A percentile compares a stretch with the other conserved stretches of the same genome.
Evolutionary conservation across 768 basidiomycete species (phyloP).

Genomic region (Botryobasidium botryosum): DNA sequence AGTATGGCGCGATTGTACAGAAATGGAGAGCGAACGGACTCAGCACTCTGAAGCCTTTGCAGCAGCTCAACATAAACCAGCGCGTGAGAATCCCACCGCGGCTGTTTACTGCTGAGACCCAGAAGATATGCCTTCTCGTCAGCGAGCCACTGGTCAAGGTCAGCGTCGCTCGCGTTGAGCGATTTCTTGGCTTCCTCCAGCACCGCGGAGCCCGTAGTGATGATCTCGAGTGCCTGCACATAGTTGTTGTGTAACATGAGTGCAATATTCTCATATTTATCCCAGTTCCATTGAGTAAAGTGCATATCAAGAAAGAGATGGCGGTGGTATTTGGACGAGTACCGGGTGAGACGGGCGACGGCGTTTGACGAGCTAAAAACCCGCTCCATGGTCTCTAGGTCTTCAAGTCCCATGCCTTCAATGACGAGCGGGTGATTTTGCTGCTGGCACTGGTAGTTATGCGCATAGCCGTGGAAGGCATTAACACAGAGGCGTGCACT

Average conservation of each 20-base stretch:
- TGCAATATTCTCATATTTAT: conserved; percentile 21
- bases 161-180: background rate
- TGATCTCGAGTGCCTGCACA: conserved; percentile 3
- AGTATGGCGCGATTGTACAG: too few species aligned
- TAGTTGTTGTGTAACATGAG: conserved; percentile 1
- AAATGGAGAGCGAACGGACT: too few species aligned
- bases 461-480: too few species aligned
- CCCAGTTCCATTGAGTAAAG: conserved; percentile 22
- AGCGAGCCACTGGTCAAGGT: background rate
- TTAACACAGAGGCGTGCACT: too few species aligned
- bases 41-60: background rate
- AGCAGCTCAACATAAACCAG: background rate
- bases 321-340: conserved; percentile 19
- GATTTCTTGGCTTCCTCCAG: background rate
- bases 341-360: conserved; percentile 12
- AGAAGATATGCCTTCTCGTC: background rate
- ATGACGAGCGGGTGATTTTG: conserved; percentile 20
- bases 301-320: too few species aligned
- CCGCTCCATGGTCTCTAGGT: conserved; percentile 21
- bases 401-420: conserved; percentile 21
- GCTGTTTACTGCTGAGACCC: background rate
- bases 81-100: background rate
- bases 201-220: background rate
- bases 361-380: conserved; percentile 21
- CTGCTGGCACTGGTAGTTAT: conserved; percentile 22